A percentile compares a stretch with the other conserved stretches of the same genome.
Evolutionary conservation across 352 stramenopile species (phyloP).

Genomic region (Phytophthora citricola): DNA sequence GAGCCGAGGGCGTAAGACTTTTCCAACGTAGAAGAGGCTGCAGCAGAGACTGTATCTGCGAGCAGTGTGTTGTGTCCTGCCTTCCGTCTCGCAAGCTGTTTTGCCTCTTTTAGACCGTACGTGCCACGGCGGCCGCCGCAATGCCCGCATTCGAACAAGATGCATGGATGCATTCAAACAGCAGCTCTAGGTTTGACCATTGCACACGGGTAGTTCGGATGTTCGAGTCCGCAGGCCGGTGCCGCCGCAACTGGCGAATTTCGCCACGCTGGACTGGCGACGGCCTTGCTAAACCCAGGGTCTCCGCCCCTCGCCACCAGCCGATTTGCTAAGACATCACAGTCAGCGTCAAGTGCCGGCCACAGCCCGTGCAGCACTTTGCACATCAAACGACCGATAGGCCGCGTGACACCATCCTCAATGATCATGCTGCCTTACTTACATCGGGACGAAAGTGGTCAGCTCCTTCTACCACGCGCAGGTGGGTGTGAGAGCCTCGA

Average conservation of each 20-base stretch:
- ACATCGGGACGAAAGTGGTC: slow-evolving; percentile 33
- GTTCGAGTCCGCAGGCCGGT: slow-evolving; percentile 18
- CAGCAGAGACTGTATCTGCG: slow-evolving; percentile 31
- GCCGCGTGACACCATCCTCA: slow-evolving; percentile 31
- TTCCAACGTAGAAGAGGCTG: slow-evolving; percentile 38
- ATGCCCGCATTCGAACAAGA: slow-evolving; percentile 17
- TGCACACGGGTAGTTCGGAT: slow-evolving; percentile 2
- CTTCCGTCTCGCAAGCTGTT: slow-evolving; percentile 41
- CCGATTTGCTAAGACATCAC: slow-evolving; percentile 19
- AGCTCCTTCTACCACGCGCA: slow-evolving; percentile 36
- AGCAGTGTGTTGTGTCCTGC: slow-evolving; percentile 15
- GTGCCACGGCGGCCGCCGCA: slow-evolving; percentile 1
- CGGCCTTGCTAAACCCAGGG: slow-evolving; percentile 17
- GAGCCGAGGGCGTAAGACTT: slow-evolving; percentile 21
- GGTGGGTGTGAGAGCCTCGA: slow-evolving; percentile 18
- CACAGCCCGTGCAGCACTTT: slow-evolving; percentile 28
- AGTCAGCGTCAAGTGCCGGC: slow-evolving; percentile 33
- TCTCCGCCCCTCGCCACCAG: background rate
- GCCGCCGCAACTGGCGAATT: slow-evolving; percentile 36
- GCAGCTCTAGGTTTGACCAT: slow-evolving; percentile 12
- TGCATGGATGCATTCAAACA: slow-evolving; percentile 22
- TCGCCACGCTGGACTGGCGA: slow-evolving; percentile 14
- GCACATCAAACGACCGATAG: slow-evolving; percentile 28
- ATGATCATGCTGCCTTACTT: slow-evolving; percentile 28
- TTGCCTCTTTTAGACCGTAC: slow-evolving; percentile 24